Evolutionary conservation across 2,329 filamentous ascomycete genomes (phyloP).

Genomic region (Corniculantispora saksenae): DNA sequence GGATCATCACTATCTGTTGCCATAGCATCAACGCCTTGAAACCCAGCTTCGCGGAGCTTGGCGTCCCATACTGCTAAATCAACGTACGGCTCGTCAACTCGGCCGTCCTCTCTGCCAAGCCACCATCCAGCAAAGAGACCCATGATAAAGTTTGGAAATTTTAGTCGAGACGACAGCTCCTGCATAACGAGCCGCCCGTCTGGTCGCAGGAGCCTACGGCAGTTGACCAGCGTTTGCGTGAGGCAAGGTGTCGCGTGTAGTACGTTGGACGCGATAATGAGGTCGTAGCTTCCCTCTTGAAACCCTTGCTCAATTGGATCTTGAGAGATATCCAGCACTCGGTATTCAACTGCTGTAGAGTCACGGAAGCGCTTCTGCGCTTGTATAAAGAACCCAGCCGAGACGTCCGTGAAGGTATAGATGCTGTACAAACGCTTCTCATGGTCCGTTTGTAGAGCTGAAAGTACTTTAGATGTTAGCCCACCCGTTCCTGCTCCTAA

Average conservation of each 20-base stretch:
- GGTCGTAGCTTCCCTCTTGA: constrained; percentile 38
- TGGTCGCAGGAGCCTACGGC: constrained; percentile 34
- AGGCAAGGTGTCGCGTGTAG: constrained; percentile 37
- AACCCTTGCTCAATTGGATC: constrained; percentile 20
- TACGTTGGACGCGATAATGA: constrained; percentile 38
- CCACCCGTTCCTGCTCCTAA: constrained; percentile 43
- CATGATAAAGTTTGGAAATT: constrained; percentile 32
- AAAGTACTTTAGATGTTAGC: constrained; percentile 36
- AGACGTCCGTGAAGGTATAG: constrained; percentile 36
- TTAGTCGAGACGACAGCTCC: constrained; percentile 29
- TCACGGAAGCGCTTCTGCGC: constrained; percentile 30
- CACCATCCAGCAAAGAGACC: constrained; percentile 37
- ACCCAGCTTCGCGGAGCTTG: too few relatives aligned
- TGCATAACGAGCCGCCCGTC: constrained; percentile 34
- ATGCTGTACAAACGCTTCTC: constrained; percentile 25
- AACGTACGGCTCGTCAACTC: constrained; percentile 30
- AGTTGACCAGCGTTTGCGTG: constrained; percentile 31
- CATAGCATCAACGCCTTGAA: too few relatives aligned
- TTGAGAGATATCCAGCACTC: constrained; percentile 21
- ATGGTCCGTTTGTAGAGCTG: constrained; percentile 19
- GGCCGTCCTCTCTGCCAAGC: constrained; percentile 32
- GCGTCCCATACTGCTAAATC: neutral
- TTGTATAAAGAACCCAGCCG: constrained; percentile 28
- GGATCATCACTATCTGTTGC: too few relatives aligned
- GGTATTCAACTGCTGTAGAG: constrained; percentile 15